A percentile compares a stretch with the other conserved stretches of the same genome.
Evolutionary conservation across 179 eudicot genomes (phyloP).

Genomic region (Beta lomatogona): DNA sequence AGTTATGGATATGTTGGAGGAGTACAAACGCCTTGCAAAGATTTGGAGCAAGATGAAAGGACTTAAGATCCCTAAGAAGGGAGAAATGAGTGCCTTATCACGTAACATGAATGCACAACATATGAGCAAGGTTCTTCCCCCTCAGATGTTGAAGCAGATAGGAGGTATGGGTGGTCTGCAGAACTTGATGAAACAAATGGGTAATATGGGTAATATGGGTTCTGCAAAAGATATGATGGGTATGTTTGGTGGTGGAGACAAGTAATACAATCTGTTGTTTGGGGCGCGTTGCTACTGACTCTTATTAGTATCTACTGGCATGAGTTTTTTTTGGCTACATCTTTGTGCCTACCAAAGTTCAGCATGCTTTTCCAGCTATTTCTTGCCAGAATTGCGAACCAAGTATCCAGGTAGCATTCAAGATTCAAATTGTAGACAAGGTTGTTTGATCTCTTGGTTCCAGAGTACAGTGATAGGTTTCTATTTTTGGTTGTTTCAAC

Average conservation of each 20-base stretch:
- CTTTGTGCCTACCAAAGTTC: background rate
- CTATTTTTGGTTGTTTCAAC: slow-evolving; percentile 1
- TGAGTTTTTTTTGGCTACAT: background rate
- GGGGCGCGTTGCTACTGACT: background rate
- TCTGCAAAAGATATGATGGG: slow-evolving; percentile 84
- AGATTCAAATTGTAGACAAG: background rate
- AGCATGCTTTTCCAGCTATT: background rate
- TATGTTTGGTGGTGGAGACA: slow-evolving; percentile 87
- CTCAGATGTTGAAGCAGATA: slow-evolving; percentile 88
- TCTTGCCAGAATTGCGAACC: background rate
- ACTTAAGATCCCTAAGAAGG: slow-evolving; percentile 91
- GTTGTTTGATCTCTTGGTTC: background rate
- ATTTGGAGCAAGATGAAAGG: slow-evolving; percentile 98
- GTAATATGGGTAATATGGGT: slow-evolving; percentile 42
- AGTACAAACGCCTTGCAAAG: slow-evolving; percentile 90
- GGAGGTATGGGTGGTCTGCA: slow-evolving; percentile 92
- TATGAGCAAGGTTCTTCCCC: slow-evolving; percentile 87
- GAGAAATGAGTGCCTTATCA: slow-evolving; percentile 87
- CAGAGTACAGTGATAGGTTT: slow-evolving; percentile 28
- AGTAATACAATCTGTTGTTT: slow-evolving; percentile 17
- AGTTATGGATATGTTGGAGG: slow-evolving; percentile 89
- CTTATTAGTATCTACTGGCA: background rate
- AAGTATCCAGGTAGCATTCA: background rate
- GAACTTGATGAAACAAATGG: slow-evolving; percentile 88
- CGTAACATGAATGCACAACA: slow-evolving; percentile 90